Base-by-base conservation (phyloP, 805 yeast species). In the Kodamaea sagamina region DNA sequence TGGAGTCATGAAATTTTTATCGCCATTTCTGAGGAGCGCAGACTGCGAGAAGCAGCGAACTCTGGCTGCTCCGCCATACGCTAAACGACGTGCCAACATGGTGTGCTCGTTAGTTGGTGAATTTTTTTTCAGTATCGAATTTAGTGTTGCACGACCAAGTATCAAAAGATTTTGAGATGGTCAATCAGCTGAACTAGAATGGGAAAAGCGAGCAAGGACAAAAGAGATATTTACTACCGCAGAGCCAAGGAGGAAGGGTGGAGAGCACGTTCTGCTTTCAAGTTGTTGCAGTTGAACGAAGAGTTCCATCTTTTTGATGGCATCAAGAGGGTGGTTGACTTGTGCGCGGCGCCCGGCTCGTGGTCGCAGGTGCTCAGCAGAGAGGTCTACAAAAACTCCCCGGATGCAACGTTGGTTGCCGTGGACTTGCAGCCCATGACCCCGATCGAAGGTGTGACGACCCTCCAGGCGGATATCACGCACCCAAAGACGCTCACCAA, bases 261-360 rank as follows among this genome's bases (percentile, higher is more conserved):
- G 87, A 75, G 99, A 54, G 99, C 99, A 1, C 74, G 99, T 32
- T 89, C 97, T 0, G 99, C 99, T 0, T 93, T 89, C 73, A 93
- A 93, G 61, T 75, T 93, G 8, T 72, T 93, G 3, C 99, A 93
- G 61, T 68, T 93, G 37, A 85, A 93, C 57, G 96, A 92, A 44
- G 90, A 93, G 61, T 93, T 92, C 61, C 84, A 86, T 48, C 77
- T 89, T 27, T 79, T 93, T 44, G 75, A 81, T 39, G 84, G 80
- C 31, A 81, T 89, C 26, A 74, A 72, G 34, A 71, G 96, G 53
- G 98, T 93, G 3, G 99, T 93, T 4, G 99, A 93, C 65, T 72
- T 93, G 22, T 93, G 99, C 74, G 99, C 99, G 27, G 99, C 98
- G 4, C 97, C 97, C 0, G 97, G 97, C 1, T 89, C 97, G 3